Base-by-base conservation (phyloP, 129 eudicot genomes). In the Tanacetum coccineum region DNA sequence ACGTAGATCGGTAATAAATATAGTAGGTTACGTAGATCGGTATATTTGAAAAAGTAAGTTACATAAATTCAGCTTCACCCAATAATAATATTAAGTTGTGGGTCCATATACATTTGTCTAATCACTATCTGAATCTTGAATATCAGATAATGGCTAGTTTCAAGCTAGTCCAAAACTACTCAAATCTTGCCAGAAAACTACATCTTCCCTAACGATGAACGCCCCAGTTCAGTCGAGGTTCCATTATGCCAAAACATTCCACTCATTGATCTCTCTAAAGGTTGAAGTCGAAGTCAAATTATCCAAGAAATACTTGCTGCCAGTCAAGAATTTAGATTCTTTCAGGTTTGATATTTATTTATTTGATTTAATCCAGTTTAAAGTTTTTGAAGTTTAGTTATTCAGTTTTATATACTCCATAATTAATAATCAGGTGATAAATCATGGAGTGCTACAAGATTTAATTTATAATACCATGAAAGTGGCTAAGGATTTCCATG, bases 391-490 rank as follows among this genome's bases (percentile, higher is more conserved):
- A 22, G 1, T 22, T 22, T 1, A 22, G 2, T 22, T 22, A 22
- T 22, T 22, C 25, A 22, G 25, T 22, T 22, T 22, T 22, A 22
- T 22, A 22, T n/a, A n/a, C n/a, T n/a, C n/a, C n/a, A n/a, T 22
- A 22, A 28, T 28, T 12, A 2, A 51, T 51, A 2, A 51, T 19
- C 57, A 55, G 60, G 60, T 55, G 60, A 72, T 81, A 48, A 73
- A 81, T 72, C 85, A 81, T 68, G 82, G 77, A 61, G 70, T 81
- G 72, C 57, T 70, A 47, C 14, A 62, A 62, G 70, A 54, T 49
- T 4, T 81, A 21, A 68, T 81, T 42, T 39, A 76, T 25, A 76
- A 81, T 1, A 73, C 81, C 22, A 67, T 76, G 73, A 57, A 62
- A 32, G 69, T 76, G 20, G 49, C 40, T 2, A 57, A 76, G 39